phyloP scores from a whole-genome alignment of 495 filamentous ascomycete species.

The Parathielavia hyrcaniae region DNA sequence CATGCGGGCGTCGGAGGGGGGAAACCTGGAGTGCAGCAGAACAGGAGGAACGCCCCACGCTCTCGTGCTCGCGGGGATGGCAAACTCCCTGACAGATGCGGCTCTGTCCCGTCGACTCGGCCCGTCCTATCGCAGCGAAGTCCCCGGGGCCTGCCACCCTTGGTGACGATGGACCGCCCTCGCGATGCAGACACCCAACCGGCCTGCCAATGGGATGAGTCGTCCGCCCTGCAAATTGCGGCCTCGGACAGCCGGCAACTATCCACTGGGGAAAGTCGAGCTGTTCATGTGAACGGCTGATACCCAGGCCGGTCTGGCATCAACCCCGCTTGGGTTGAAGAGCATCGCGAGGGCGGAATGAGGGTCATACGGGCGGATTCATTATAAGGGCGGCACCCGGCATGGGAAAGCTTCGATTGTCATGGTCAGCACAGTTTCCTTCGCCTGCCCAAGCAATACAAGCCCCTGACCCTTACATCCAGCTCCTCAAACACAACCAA shows the following conservation, averaged over 20 bases:
- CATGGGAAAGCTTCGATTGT: neutral
- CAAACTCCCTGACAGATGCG: constrained; percentile 10
- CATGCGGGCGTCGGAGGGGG: neutral
- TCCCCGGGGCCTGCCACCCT: constrained; percentile 2
- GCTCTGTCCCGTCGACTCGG: neutral
- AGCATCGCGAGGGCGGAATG: no score
- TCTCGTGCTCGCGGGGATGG: neutral
- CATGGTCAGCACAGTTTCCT: neutral
- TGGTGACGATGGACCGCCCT: neutral
- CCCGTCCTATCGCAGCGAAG: constrained; percentile 5
- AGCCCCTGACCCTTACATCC: no score
- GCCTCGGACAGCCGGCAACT: constrained; percentile 3
- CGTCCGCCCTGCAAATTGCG: neutral
- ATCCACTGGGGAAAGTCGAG: neutral
- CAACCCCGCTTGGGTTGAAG: constrained; percentile 12
- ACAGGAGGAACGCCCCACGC: constrained; percentile 1
- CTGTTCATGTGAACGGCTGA: neutral
- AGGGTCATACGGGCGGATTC: neutral
- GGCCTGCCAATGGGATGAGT: constrained; percentile 9
- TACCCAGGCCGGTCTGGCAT: constrained; percentile 7
- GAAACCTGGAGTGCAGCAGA: neutral
- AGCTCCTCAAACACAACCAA: no score
- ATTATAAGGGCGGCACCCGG: neutral
- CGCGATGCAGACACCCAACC: neutral
- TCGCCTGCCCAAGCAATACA: neutral